Conservation (phyloP, 257 asterid species). For the Mitragyna speciosa region DNA sequence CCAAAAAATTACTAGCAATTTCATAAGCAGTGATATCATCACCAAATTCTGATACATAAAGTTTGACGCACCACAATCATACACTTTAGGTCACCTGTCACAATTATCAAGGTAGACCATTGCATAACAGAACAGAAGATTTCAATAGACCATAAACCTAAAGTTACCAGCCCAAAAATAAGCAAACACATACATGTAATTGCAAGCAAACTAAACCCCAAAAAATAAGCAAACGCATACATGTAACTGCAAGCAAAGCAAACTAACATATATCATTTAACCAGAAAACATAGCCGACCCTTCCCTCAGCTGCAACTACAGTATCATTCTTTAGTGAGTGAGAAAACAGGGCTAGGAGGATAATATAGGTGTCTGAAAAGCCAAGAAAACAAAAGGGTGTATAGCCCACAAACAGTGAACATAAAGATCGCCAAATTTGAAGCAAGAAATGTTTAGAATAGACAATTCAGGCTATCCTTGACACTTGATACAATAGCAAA, state of each 20-base stretch:
- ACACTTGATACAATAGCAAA: background rate
- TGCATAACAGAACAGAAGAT: background rate
- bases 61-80: too few relatives aligned
- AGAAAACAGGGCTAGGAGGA: background rate
- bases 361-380: background rate
- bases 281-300: background rate
- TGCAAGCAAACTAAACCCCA: background rate
- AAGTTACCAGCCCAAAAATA: background rate
- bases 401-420: background rate
- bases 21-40: constrained; percentile 6
- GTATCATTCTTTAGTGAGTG: background rate
- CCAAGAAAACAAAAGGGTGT: background rate
- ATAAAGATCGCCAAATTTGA: background rate
- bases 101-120: background rate
- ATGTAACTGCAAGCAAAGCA: background rate
- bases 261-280: too few relatives aligned
- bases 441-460: too few relatives aligned
- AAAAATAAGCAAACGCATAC: background rate
- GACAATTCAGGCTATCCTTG: background rate
- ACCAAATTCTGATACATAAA: background rate
- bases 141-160: background rate
- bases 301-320: background rate
- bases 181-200: background rate
- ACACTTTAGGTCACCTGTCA: background rate
- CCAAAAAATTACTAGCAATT: background rate